phyloP scores from a whole-genome alignment of 2,329 filamentous ascomycete species.

The Hymenoscyphus fructigenus region DNA sequence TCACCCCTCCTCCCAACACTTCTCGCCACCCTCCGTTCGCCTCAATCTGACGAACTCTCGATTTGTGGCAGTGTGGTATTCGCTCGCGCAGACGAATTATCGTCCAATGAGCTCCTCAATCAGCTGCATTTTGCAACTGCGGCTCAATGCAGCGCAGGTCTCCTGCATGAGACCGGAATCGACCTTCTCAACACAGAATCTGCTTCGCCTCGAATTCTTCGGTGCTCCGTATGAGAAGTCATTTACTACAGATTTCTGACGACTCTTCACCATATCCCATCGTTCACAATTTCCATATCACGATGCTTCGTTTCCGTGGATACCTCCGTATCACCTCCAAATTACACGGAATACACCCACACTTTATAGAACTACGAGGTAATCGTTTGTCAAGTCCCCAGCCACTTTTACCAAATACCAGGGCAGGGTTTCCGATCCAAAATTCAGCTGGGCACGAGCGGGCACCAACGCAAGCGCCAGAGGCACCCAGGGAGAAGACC shows the following conservation, averaged over 20 bases:
- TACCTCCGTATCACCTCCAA: background rate
- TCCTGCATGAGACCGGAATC: background rate
- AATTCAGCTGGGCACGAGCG: background rate
- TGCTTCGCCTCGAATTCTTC: background rate
- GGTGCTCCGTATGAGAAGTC: background rate
- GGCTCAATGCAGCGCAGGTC: conserved; percentile 11
- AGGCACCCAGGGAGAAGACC: background rate
- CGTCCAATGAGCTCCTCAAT: background rate
- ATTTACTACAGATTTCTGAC: background rate
- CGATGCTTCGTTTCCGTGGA: background rate
- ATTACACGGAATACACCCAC: background rate
- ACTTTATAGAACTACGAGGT: background rate
- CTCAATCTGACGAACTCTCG: conserved; percentile 1
- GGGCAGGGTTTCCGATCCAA: background rate
- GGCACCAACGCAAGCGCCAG: background rate
- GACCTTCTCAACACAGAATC: conserved; percentile 2
- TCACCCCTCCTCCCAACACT: background rate
- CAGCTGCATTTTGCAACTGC: conserved; percentile 8
- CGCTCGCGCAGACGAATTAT: background rate
- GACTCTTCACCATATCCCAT: background rate
- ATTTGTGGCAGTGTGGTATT: conserved; percentile 14
- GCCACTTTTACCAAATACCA: background rate
- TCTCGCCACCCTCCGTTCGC: background rate
- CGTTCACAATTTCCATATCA: background rate
- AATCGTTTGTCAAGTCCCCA: background rate